These are phyloP conservation scores for Bruguiera gymnorhiza DNA, from an alignment of 345 rosid genomes.

Conservation along the genomic window DNA sequence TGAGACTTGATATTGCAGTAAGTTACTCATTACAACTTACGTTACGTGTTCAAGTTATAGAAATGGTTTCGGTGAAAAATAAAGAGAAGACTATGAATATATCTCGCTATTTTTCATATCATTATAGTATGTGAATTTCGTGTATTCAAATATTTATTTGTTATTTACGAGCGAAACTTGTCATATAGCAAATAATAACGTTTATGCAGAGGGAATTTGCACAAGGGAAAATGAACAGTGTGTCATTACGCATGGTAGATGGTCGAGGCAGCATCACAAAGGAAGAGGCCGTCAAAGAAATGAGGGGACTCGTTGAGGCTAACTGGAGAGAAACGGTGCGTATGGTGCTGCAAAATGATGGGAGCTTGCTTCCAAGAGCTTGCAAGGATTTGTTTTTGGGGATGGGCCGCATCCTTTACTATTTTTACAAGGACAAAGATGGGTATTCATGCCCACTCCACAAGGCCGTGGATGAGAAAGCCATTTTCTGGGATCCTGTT, in stretches of 20 bases:
- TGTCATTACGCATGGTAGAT: not conserved
- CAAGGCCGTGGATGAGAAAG: not conserved
- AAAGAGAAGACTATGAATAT: too few species aligned
- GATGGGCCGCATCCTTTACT: constrained; percentile 5
- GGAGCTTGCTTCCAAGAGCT: constrained; percentile 12
- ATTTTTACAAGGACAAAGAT: constrained; percentile 4
- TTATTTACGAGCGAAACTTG: too few species aligned
- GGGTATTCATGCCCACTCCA: constrained; percentile 1
- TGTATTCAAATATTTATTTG: too few species aligned
- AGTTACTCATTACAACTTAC: too few species aligned
- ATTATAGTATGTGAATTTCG: too few species aligned
- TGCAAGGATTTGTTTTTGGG: constrained; percentile 14
- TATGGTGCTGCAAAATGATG: constrained; percentile 8
- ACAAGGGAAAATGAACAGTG: constrained; percentile 20
- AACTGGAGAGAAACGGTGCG: constrained; percentile 16
- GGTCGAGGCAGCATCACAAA: not conserved
- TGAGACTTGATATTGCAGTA: too few species aligned
- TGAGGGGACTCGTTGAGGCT: constrained; percentile 4
- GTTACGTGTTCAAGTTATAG: too few species aligned
- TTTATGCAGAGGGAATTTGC: constrained; percentile 4
- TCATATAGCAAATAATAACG: too few species aligned
- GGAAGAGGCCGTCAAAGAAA: constrained; percentile 10
- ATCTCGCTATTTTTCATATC: too few species aligned
- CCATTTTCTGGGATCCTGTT: constrained; percentile 1
- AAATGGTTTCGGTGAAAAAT: too few species aligned